Evolutionary conservation across 306 rosid species (phyloP).

Genomic region (Pterocarpus macrocarpus): DNA sequence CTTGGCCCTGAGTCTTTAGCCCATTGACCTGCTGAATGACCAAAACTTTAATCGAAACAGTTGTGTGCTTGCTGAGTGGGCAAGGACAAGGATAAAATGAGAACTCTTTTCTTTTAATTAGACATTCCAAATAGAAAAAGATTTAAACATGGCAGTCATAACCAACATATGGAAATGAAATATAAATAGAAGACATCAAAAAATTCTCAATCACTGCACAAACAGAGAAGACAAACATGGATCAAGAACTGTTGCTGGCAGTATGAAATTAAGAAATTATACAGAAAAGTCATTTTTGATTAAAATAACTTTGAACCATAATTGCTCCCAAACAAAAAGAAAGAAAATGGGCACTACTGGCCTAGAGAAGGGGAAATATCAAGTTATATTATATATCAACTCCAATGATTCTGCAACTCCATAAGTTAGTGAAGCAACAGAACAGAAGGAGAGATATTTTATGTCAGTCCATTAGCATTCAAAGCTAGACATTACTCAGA

Average conservation of each 20-base stretch:
- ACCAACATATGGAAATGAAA: background rate
- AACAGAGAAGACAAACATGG: background rate
- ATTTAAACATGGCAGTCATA: background rate
- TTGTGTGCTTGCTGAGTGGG: background rate
- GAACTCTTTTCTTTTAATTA: no score
- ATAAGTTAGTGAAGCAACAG: slow-evolving; percentile 49
- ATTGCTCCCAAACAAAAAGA: background rate
- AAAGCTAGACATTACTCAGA: slow-evolving; percentile 60
- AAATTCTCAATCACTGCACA: background rate
- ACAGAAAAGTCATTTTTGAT: background rate
- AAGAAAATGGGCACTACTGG: background rate
- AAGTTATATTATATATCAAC: slow-evolving; percentile 51
- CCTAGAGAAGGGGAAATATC: background rate
- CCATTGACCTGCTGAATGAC: no score
- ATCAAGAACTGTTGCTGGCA: background rate
- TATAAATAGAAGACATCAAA: background rate
- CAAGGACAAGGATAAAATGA: background rate
- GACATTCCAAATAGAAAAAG: no score
- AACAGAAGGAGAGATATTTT: slow-evolving; percentile 50
- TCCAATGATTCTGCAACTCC: slow-evolving; percentile 57
- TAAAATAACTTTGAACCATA: no score
- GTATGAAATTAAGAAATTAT: background rate
- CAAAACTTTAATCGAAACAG: no score
- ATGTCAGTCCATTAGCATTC: slow-evolving; percentile 70
- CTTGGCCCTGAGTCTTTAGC: no score